A percentile compares a stretch with the other conserved stretches of the same genome.
Evolutionary conservation across 2,329 filamentous ascomycete genomes (phyloP).

Genomic region (Ophiostoma piceae): DNA sequence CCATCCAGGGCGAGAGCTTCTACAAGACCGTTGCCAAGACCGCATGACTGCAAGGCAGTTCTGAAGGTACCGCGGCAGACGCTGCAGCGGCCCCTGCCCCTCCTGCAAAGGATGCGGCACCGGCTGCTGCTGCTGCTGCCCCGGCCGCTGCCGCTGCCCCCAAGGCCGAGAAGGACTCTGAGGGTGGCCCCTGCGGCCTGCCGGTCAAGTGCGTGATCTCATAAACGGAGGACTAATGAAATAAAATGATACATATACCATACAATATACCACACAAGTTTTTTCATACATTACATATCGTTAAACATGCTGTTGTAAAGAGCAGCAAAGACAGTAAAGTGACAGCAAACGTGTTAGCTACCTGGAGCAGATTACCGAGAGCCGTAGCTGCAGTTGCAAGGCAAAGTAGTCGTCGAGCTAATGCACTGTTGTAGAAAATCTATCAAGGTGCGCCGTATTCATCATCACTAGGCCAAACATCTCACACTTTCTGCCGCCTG

Average conservation of each 20-base stretch:
- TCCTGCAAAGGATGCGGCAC: neutral
- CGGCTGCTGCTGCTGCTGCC: slow-evolving; percentile 25
- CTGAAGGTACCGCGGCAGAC: slow-evolving; percentile 30
- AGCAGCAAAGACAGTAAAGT: neutral
- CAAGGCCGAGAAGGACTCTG: slow-evolving; percentile 24
- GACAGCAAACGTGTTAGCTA: neutral
- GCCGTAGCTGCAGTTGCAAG: neutral
- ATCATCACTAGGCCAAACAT: neutral
- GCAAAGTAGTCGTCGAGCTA: neutral
- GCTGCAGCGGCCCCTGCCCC: slow-evolving; percentile 17
- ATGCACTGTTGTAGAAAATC: neutral
- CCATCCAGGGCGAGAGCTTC: slow-evolving; percentile 78
- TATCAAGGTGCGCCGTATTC: neutral
- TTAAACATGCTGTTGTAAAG: neutral
- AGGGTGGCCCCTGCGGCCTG: slow-evolving; percentile 27
- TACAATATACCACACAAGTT: neutral
- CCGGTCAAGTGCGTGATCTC: slow-evolving; percentile 27
- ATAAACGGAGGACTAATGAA: neutral
- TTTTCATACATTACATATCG: neutral
- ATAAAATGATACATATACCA: neutral
- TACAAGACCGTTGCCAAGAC: slow-evolving; percentile 68
- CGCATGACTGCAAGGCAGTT: slow-evolving; percentile 68
- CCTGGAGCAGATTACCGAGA: neutral
- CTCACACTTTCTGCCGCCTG: neutral
- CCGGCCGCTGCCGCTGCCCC: slow-evolving; percentile 17